Conservation (phyloP, 345 rosid genomes). For the Pelargonium nanum region DNA sequence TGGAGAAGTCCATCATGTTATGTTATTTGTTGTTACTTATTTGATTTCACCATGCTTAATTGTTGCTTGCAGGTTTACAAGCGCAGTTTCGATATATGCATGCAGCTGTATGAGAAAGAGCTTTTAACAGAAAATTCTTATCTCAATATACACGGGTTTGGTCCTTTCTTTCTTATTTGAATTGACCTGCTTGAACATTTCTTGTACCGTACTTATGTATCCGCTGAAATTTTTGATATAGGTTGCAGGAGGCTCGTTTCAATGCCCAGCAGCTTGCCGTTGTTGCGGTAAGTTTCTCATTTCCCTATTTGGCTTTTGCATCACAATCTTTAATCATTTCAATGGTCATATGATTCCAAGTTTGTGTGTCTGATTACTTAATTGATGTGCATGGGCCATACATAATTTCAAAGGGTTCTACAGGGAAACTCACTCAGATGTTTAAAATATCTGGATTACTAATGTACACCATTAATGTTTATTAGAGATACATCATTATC, state of each 20-base stretch:
- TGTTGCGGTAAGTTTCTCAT: slow-evolving; percentile 49
- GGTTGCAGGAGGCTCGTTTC: slow-evolving; percentile 55
- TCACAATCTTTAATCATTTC: background rate
- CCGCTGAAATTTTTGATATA: slow-evolving; percentile 8
- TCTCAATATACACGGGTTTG: slow-evolving; percentile 70
- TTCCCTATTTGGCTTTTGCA: background rate
- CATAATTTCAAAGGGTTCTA: too few species aligned
- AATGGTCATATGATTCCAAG: background rate
- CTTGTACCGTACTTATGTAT: background rate
- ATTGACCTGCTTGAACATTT: background rate
- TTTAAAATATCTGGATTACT: background rate
- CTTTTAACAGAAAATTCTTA: slow-evolving; percentile 62
- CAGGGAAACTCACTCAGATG: background rate
- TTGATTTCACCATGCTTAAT: slow-evolving; percentile 3
- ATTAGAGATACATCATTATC: too few species aligned
- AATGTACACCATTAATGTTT: background rate
- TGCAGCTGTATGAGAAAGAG: slow-evolving; percentile 81
- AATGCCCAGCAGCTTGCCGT: slow-evolving; percentile 74
- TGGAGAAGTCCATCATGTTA: too few species aligned
- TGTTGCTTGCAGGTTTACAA: slow-evolving; percentile 58
- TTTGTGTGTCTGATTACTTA: too few species aligned
- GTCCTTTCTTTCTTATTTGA: slow-evolving; percentile 11
- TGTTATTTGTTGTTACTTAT: background rate
- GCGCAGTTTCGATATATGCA: slow-evolving; percentile 69
- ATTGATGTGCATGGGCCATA: too few species aligned